Conservation (phyloP, 176 grass and related monocot species). For the Avena insularis region DNA sequence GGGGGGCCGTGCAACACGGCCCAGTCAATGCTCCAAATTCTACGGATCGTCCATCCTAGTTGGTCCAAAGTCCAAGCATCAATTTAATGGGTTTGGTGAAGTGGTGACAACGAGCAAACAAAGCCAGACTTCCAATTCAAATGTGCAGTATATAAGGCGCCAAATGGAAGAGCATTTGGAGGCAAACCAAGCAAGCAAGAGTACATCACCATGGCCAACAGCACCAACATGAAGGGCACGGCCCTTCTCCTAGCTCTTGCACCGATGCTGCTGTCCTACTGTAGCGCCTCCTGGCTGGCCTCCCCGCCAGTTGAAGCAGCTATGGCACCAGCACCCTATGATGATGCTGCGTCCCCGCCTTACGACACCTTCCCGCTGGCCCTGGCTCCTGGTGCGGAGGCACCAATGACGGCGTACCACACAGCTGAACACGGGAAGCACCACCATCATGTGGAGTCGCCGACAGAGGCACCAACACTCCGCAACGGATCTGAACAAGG, state of each 20-base stretch:
- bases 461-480: slow-evolving; percentile 34
- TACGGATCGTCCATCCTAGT: background rate
- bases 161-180: background rate
- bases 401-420: background rate
- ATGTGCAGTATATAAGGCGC: slow-evolving; percentile 41
- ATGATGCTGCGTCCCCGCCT: slow-evolving; percentile 16
- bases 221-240: background rate
- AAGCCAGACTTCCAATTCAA: background rate
- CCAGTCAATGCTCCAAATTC: slow-evolving; percentile 13
- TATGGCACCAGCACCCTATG: slow-evolving; percentile 12
- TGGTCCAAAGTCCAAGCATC: slow-evolving; percentile 7
- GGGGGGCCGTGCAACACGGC: slow-evolving; percentile 28
- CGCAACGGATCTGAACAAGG: background rate
- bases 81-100: slow-evolving; percentile 56
- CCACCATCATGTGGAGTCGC: background rate
- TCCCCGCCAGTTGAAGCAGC: background rate
- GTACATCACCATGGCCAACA: background rate
- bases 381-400: background rate
- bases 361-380: background rate
- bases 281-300: background rate
- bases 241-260: slow-evolving; percentile 31
- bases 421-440: slow-evolving; percentile 3
- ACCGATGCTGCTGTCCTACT: slow-evolving; percentile 4
- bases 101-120: slow-evolving; percentile 1
- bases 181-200: slow-evolving; percentile 21